phyloP scores from a whole-genome alignment of 257 asterid species.

The Salvia splendens region DNA sequence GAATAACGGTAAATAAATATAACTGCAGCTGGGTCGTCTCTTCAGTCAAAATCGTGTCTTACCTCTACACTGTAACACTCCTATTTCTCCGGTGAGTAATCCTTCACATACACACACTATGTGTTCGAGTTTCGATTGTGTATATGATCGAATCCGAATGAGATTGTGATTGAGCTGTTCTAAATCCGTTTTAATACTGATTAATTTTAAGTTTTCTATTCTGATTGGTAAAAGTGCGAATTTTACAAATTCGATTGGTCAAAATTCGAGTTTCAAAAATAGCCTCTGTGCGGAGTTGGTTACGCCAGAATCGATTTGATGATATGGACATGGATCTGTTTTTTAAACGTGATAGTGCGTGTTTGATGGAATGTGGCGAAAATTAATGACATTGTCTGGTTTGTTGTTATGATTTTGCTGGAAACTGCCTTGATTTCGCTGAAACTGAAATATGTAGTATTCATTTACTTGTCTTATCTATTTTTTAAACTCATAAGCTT shows the following conservation, averaged over 20 bases:
- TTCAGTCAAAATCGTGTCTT: constrained; percentile 4
- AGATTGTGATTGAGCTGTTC: not conserved
- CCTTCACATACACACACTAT: constrained; percentile 1
- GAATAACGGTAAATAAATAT: not conserved
- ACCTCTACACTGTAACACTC: not conserved
- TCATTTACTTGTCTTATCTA: not conserved
- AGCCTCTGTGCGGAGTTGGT: not conserved
- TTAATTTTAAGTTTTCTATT: constrained; percentile 14
- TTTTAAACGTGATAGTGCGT: constrained; percentile 8
- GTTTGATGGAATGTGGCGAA: not conserved
- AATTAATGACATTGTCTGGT: not conserved
- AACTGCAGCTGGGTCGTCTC: not conserved
- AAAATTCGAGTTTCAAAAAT: not conserved
- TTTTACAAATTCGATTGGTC: not conserved
- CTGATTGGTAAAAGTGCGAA: not conserved
- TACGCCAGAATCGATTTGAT: not conserved
- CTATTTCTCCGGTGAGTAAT: constrained; percentile 26
- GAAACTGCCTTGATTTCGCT: not conserved
- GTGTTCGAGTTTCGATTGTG: not conserved
- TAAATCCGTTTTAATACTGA: not conserved
- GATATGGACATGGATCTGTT: not conserved
- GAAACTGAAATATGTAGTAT: not conserved
- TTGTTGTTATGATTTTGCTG: not conserved
- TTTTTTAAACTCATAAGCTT: not conserved
- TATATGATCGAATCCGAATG: not conserved